Evolutionary conservation across 371 early-diverging fungal genomes (phyloP), one percentile per base, ranked within the genome.

Genomic region (Zopfochytrium polystomum): DNA sequence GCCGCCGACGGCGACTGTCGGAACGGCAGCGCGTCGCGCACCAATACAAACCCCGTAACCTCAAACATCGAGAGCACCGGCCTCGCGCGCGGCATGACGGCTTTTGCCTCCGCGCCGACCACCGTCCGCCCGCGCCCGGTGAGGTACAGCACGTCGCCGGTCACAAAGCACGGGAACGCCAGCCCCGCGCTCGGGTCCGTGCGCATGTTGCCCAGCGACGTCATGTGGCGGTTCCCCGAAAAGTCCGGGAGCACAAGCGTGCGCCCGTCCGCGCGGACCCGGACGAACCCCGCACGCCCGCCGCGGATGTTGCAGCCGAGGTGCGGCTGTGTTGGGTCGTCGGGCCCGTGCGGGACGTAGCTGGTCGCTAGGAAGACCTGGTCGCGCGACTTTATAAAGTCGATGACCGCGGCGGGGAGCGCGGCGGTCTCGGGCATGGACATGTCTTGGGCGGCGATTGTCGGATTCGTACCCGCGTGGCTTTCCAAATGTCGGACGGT

Each of bases 191-290:
- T 43, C 27, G 30, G 20, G 45, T 67, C 67, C 4, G 62, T 42
- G 18, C 46, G 42, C 5, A 67, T 52, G 30, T 67, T 67, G n/a
- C 67, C 67, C 3, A 67, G 52, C 6, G 67, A 56, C 48, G 62
- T 62, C 31, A 32, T 62, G 26, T 62, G 31, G 4, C 62, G 52
- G 63, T 67, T 67, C 42, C 67, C 67, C 22, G 43, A 44, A 58
- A 56, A 67, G 29, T 67, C 67, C 11, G 67, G 67, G 46, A 53
- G 26, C 0, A 62, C 31, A 47, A 62, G 42, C 25, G 18, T 6
- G 15, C 15, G 13, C 26, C 4, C 38, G 23, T 66, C 62, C 2
- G 25, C 25, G 6, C 18, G 20, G 18, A 58, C 48, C 23, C 67
- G 63, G 5, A 67, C 44, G 45, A 67, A 67, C n/a, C 67, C 67